Evolutionary conservation across 768 basidiomycete genomes (phyloP).

Genomic region (Tylopilus felleus): DNA sequence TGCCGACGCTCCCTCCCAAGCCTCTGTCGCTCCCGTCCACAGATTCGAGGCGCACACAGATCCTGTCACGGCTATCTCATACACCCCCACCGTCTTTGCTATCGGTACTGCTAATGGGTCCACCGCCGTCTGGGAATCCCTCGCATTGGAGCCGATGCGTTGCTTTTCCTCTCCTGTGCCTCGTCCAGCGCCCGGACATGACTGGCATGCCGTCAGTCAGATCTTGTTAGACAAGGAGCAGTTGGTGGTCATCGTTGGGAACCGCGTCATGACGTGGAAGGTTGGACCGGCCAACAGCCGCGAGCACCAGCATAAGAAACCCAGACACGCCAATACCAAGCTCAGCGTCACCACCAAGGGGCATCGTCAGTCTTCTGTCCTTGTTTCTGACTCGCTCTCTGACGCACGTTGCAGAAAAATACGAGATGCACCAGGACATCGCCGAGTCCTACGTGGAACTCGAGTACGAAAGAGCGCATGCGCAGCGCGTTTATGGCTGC

Average conservation of each 20-base stretch:
- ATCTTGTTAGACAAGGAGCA: constrained; percentile 55
- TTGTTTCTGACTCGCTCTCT: not conserved
- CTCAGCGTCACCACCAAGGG: constrained; percentile 38
- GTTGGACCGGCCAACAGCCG: constrained; percentile 43
- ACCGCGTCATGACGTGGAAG: constrained; percentile 65
- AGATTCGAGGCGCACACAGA: constrained; percentile 65
- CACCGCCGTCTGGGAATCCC: constrained; percentile 60
- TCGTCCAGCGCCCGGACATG: constrained; percentile 31
- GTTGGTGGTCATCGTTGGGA: constrained; percentile 58
- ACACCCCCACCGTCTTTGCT: constrained; percentile 56
- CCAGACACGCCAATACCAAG: constrained; percentile 26
- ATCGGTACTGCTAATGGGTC: constrained; percentile 65
- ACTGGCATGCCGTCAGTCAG: constrained; percentile 47
- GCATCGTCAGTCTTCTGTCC: constrained; percentile 36
- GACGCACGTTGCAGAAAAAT: constrained; percentile 45
- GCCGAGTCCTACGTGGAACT: constrained; percentile 53
- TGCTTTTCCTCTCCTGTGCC: constrained; percentile 49
- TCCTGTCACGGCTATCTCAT: constrained; percentile 61
- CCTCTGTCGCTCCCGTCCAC: constrained; percentile 34
- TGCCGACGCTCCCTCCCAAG: constrained; percentile 33
- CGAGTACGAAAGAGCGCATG: constrained; percentile 44
- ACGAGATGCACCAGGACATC: constrained; percentile 62
- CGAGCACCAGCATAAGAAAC: constrained; percentile 33
- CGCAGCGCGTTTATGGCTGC: constrained; percentile 40
- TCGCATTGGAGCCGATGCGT: constrained; percentile 57